Percentiles rank a stretch among this genome's conserved stretches.
Conservation (phyloP, 257 asterid genomes). For the Mentha longifolia region DNA sequence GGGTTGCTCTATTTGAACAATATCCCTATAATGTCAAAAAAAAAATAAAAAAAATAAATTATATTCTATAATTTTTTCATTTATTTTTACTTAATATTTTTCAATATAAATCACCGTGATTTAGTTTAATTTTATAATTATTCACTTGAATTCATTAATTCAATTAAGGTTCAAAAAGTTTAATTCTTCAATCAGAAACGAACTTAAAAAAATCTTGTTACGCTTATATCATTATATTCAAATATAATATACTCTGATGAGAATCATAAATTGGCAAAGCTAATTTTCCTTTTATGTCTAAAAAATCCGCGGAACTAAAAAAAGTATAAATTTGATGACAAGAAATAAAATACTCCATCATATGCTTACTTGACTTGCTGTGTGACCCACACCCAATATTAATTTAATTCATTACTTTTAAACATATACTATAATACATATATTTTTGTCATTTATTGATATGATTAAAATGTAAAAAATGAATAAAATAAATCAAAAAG, state of each 20-base stretch:
- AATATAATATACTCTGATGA: neutral
- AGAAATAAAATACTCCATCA: constrained; percentile 5
- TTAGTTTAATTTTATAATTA: too few species aligned
- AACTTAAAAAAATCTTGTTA: too few species aligned
- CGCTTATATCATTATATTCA: neutral
- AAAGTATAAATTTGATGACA: neutral
- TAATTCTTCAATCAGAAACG: too few species aligned
- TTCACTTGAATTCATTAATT: too few species aligned
- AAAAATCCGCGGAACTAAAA: neutral
- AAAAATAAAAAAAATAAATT: too few species aligned
- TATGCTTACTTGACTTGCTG: neutral
- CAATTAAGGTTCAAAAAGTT: too few species aligned
- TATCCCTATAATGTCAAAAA: too few species aligned
- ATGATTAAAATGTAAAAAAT: neutral
- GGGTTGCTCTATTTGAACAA: too few species aligned
- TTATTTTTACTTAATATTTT: too few species aligned
- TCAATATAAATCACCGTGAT: too few species aligned
- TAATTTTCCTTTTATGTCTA: constrained; percentile 3
- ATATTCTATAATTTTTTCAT: too few species aligned
- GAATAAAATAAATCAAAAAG: neutral
- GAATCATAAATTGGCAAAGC: neutral
- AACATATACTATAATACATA: neutral
- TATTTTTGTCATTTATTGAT: neutral
- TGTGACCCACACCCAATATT: constrained; percentile 19
- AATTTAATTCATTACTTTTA: neutral